phyloP scores from a whole-genome alignment of 768 basidiomycete species.

The Sporobolomyces pararoseus region DNA sequence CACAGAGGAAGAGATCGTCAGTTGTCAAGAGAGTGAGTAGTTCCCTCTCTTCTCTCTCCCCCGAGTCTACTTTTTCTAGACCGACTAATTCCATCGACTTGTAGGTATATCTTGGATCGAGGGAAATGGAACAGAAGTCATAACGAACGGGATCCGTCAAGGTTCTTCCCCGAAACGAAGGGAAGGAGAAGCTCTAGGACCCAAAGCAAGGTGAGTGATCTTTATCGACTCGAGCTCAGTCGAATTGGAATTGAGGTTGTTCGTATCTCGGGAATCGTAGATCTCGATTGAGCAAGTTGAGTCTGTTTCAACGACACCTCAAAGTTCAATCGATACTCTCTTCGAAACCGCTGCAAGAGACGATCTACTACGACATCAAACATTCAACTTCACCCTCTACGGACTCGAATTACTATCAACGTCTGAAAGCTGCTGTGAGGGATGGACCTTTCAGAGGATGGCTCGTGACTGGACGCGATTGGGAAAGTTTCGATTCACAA shows the following conservation, averaged over 20 bases:
- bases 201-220: constrained; percentile 59
- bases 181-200: constrained; percentile 54
- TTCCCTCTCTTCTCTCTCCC: constrained; percentile 59
- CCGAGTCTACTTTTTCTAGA: constrained; percentile 51
- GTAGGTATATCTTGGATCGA: constrained; percentile 56
- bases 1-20: neutral
- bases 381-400: neutral
- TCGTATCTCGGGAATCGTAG: neutral
- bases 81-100: neutral
- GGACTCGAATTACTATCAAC: constrained; percentile 10
- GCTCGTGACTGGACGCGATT: constrained; percentile 28
- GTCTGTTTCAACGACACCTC: constrained; percentile 12
- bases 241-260: neutral
- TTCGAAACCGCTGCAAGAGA: neutral
- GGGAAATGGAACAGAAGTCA: constrained; percentile 58
- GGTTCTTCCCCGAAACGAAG: constrained; percentile 65
- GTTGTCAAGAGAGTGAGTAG: constrained; percentile 25
- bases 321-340: neutral
- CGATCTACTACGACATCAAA: constrained; percentile 8
- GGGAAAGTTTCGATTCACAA: constrained; percentile 23
- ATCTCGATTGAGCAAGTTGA: constrained; percentile 27
- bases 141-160: constrained; percentile 75
- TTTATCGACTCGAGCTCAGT: neutral
- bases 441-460: constrained; percentile 36
- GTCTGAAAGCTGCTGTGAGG: constrained; percentile 23